Evolutionary conservation across 176 grass and related monocot species (phyloP), one percentile per base, ranked within the genome.

Genomic region (Triticum timopheevii): DNA sequence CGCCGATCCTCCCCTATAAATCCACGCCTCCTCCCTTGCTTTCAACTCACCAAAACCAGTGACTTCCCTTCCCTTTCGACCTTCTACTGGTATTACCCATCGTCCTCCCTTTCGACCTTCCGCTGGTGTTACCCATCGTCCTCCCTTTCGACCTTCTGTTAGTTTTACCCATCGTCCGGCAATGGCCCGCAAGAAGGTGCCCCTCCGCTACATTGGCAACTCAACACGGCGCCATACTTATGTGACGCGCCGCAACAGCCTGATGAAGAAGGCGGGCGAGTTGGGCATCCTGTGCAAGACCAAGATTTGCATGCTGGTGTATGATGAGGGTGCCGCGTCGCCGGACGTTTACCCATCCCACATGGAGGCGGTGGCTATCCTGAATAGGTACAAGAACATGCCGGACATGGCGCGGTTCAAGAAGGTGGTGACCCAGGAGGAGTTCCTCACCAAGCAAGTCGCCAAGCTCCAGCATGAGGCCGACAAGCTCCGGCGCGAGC

Each of bases 181-280:
- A 3, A 93, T 93, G 92, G 42, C 79, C 11, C 56, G 81, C 22
- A 86, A 86, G 65, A 91, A 85, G 79, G 82, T 88, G 24, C 67
- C 47, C 5, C 62, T 91, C 0, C 33, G 80, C 8, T 79, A 63
- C 71, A 90, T 93, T 9, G 3, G 81, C 4, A 86, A 83, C 63
- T 19, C 50, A 54, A 54, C 3, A 5, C 58, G 86, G 0, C 62
- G 16, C 3, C 25, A n/a, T 3, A 84, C 82, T 0, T 91, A 84
- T 27, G 86, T 80, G 82, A 91, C 69, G 36, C 49, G 83, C 2
- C n/a, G 54, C 9, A 6, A 28, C 2, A 31, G 79, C 8, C 28
- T 93, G 12, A 40, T 77, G 74, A 93, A 91, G 61, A 93, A 91
- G 69, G 73, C 74, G 0, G 63, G 19, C 10, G 78, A 93, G 16